Evolutionary conservation across 257 asterid species (phyloP), one percentile per base, ranked within the genome.

Genomic region (Jacaranda mimosifolia): DNA sequence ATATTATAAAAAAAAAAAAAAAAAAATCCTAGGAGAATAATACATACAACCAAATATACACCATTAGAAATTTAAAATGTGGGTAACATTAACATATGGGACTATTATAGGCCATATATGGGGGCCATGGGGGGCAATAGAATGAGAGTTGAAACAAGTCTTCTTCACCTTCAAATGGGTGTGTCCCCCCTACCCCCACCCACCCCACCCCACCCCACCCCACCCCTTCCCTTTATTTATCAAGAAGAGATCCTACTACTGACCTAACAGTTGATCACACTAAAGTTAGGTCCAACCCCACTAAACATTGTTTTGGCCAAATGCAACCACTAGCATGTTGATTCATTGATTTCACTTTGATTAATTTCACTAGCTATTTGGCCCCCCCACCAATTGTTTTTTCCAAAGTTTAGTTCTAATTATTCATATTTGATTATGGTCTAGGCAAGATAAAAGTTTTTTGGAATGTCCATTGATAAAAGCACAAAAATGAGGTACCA

Each of bases 151-250:
- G 81, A 63, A 49, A 26, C 63, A 65, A 75, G 82, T 79, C 80
- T 53, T 74, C 82, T 72, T 76, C 80, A 65, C 53, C 67, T 72
- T 65, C 86, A 81, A 74, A 75, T 71, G 84, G 80, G 82, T 18
- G 26, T 81, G 82, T 75, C 79, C 68, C 83, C 32, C 52, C 67
- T 26, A 14, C 15, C 36, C 38, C 77, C 51, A 73, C 65, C 15
- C n/a, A 8, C 39, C 64, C 64, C 64, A 1, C 64, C 64, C 21
- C 64, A 43, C 3, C 49, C 49, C 62, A 18, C 68, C 40, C 21
- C 21, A 40, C 63, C 63, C 40, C 18, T 55, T 67, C 53, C 52
- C 52, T 62, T 39, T 13, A 53, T 53, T 66, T 5, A 52, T 63
- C 21, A 63, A 48, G 71, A 63, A 68, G 46, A 62, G 63, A 63